Evolutionary conservation across 73 alveolate genomes (phyloP), one percentile per base, ranked within the genome.

Genomic region (Halteria grandinella): DNA sequence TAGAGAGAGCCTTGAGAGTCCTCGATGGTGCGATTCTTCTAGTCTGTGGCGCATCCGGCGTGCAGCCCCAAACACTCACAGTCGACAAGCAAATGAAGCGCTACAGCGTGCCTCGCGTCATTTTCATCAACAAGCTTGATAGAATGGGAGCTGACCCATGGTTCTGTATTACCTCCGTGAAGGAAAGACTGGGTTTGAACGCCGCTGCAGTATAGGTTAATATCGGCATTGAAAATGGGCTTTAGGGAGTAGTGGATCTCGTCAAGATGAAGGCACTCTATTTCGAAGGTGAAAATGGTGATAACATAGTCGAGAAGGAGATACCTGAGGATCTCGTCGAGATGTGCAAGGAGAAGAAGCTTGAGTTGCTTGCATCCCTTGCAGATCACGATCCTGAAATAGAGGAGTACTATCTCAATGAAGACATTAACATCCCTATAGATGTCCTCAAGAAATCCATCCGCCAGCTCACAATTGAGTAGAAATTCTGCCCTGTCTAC

Each of bases 1-100:
- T 95, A 50, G 99, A 95, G 79, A 89, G 99, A 74, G 99, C 99
- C 20, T 82, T 95, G 53, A 94, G 98, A 62, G 98, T 95, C 11
- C 88, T 95, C 21, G 99, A 95, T 78, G 98, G 98, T 10, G 98
- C 98, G 17, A 86, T 95, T 53, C 75, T 95, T 37, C 71, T 95
- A 29, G 58, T 95, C 39, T 95, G 99, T 71, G 99, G 97, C 14
- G 98, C 96, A 23, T 91, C 97, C 6, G 98, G 97, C 52, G 98
- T 95, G 29, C 91, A 95, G 73, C 95, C 98, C 29, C 94, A 95
- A 69, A 95, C 99, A 7, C 75, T 95, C 41, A 95, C 99, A 8
- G 99, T 95, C 18, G 97, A 90, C 74, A 78, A 92, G 63, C 95
- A 95, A 74, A 95, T 95, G 99, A 87, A 87, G 57, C 77, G 99